Evolutionary conservation across 768 basidiomycete species (phyloP), one percentile per base, ranked within the genome.

Genomic region (Psilocybe tampanensis): DNA sequence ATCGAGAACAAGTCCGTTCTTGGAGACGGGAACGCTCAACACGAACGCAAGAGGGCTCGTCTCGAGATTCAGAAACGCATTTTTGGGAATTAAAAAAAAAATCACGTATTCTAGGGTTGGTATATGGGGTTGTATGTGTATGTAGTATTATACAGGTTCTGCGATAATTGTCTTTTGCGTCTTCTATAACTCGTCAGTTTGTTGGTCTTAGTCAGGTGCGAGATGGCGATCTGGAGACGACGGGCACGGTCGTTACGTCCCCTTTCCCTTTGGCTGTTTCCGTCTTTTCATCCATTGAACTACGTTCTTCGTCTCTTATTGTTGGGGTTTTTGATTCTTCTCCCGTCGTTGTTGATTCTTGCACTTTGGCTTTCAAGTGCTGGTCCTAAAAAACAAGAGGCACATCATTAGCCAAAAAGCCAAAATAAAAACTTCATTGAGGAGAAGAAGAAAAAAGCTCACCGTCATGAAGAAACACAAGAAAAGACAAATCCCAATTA

Each of bases 1-100:
- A 86, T 94, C 44, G 95, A 97, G 84, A 97, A 98, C 76, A 95
- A 94, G 72, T 88, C 88, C 0, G 80, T 97, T 2, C 81, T 98
- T 23, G 90, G 88, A 15, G 76, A 82, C 18, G 90, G 89, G 1
- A 85, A 79, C 12, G 92, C 93, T 0, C 71, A 72, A 2, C 76
- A 77, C 21, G 92, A 93, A 69, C 75, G 88, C 21, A 70, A 69
- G 55, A 68, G 85, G 26, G 85, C 86, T 2, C 80, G 79, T 44
- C 66, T 66, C 11, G 83, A 84, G 65, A 80, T 92, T 39, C 71
- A 79, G 74, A 74, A 73, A 61, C 69, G 74, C n/a, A 29, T 81
- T 72, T 60, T 66, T 33, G 63, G 63, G 4, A 4, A 29, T 21
- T 64, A 19, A 15, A 33, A n/a, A 3, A 39, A 13, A 8, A 13